These are phyloP conservation scores for Mycena metata DNA, from an alignment of 768 basidiomycete genomes.

Conservation along the genomic window DNA sequence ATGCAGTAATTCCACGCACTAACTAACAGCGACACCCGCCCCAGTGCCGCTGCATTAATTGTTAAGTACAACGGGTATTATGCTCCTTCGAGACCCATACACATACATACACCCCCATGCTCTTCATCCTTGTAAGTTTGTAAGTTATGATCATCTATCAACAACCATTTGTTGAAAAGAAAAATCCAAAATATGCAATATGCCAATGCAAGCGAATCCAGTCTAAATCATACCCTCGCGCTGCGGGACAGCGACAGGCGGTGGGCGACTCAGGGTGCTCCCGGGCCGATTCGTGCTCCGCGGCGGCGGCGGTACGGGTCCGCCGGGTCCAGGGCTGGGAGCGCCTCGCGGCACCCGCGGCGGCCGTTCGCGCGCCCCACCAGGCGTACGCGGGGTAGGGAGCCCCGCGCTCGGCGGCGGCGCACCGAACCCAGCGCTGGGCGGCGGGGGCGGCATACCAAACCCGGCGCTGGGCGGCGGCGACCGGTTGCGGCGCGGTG, in stretches of 20 bases:
- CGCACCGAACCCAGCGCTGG: slow-evolving; percentile 39
- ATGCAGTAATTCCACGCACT: not conserved
- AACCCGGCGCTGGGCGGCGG: slow-evolving; percentile 47
- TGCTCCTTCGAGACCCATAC: slow-evolving; percentile 13
- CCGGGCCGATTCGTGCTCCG: slow-evolving; percentile 77
- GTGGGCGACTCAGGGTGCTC: slow-evolving; percentile 63
- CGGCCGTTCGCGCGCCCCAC: slow-evolving; percentile 39
- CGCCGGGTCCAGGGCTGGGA: slow-evolving; percentile 11
- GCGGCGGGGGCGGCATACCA: slow-evolving; percentile 47
- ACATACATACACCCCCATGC: not conserved
- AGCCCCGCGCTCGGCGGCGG: slow-evolving; percentile 47
- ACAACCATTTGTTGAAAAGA: not conserved
- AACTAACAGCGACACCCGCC: not conserved
- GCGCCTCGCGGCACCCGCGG: slow-evolving; percentile 14
- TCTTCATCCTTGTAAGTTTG: not conserved
- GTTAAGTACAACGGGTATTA: slow-evolving; percentile 14
- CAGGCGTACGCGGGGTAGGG: slow-evolving; percentile 21
- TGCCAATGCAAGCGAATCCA: not conserved
- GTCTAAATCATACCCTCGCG: slow-evolving; percentile 72
- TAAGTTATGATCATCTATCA: slow-evolving; percentile 1
- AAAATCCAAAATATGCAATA: not conserved
- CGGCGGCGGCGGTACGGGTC: slow-evolving; percentile 61
- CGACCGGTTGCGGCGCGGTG: slow-evolving; percentile 48
- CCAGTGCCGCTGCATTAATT: slow-evolving; percentile 29
- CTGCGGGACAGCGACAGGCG: slow-evolving; percentile 66